Evolutionary conservation across 768 basidiomycete genomes (phyloP), one percentile per base, ranked within the genome.

Genomic region (Hygrocybe punicea): DNA sequence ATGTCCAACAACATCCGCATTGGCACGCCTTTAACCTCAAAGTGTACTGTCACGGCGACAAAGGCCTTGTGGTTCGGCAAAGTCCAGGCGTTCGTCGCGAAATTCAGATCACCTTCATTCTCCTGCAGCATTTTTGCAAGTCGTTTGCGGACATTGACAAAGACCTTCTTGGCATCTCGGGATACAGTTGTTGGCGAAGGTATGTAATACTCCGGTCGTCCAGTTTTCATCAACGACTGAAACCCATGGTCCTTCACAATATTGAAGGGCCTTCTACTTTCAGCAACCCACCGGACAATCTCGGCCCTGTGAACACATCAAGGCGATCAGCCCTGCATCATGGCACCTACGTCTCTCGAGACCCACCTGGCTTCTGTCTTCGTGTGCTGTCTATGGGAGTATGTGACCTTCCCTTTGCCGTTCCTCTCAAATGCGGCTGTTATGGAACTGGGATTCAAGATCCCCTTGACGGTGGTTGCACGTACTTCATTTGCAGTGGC

Each of bases 1-100:
- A 79, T 51, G 51, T 79, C 76, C 1, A 79, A 62, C 0, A 72
- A 42, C 6, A 76, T 63, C 0, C 53, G 35, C 0, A 74, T 36
- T 0, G 67, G 69, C 6, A 57, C 50, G 0, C 74, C 73, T 0
- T 74, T 46, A 5, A 67, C 23, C 35, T 73, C 68, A 33, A 75
- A 62, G 44, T 78, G 74, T 1, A 73, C 71, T 6, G 60, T 60
- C 16, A 63, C 46, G 29, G 29, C 29, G 29, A 29, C 29, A 8
- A 29, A 29, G 29, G 29, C 29, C 29, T 29, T 29, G 29, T 29
- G 29, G 29, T 29, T 29, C 29, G 29, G 29, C 29, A 8, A 29
- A 29, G 29, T 29, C 29, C 29, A 29, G 29, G 29, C 8, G 29
- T 29, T 8, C 29, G 29, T 29, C 29, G 29, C 29, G 29, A 29